Evolutionary conservation across 2,329 filamentous ascomycete species (phyloP).

Genomic region (Pseudocercospora eumusae): DNA sequence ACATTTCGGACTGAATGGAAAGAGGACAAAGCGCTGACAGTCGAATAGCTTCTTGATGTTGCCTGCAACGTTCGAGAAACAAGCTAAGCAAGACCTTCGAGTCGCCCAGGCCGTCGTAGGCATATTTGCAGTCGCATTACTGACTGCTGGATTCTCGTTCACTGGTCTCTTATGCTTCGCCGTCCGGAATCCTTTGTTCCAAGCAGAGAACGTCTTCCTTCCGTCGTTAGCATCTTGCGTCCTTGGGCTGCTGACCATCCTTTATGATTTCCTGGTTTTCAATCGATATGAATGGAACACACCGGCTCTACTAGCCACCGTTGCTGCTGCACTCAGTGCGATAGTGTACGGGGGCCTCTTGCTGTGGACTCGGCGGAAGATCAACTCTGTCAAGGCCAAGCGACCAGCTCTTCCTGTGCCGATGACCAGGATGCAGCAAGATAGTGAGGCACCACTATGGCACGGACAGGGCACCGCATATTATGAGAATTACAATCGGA

Average conservation of each 20-base stretch:
- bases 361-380: slow-evolving; percentile 46
- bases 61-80: slow-evolving; percentile 49
- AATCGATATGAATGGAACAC: slow-evolving; percentile 46
- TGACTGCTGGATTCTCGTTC: slow-evolving; percentile 52
- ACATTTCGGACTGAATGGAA: slow-evolving; percentile 15
- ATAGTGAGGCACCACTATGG: slow-evolving; percentile 28
- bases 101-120: slow-evolving; percentile 45
- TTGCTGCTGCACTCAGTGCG: slow-evolving; percentile 44
- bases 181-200: slow-evolving; percentile 50
- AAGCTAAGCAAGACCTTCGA: slow-evolving; percentile 39
- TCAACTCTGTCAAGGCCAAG: slow-evolving; percentile 36
- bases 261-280: slow-evolving; percentile 51
- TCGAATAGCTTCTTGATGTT: slow-evolving; percentile 51
- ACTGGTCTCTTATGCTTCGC: slow-evolving; percentile 52
- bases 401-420: slow-evolving; percentile 17
- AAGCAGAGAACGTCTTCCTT: slow-evolving; percentile 51
- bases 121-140: slow-evolving; percentile 51
- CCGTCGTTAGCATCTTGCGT: slow-evolving; percentile 48
- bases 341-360: slow-evolving; percentile 47
- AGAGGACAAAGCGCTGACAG: slow-evolving; percentile 19
- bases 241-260: slow-evolving; percentile 51
- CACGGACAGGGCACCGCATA: slow-evolving; percentile 45
- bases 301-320: slow-evolving; percentile 47
- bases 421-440: slow-evolving; percentile 17
- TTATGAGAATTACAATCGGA: slow-evolving; percentile 49